Conservation (phyloP, 345 rosid genomes). For the Boechera stricta region DNA sequence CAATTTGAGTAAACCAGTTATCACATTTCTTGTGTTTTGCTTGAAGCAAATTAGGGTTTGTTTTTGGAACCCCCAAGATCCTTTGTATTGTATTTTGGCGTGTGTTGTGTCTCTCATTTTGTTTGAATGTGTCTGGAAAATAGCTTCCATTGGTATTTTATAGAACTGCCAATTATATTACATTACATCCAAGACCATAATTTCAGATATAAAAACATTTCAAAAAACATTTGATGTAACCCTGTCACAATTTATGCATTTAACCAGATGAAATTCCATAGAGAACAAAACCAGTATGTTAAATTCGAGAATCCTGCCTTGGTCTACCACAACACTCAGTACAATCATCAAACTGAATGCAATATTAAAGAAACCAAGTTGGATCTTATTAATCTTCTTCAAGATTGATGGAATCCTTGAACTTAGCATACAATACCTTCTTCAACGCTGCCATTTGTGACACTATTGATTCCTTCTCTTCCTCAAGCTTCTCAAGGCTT, state of each 20-base stretch:
- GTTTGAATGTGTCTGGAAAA: neutral
- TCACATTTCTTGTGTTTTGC: constrained; percentile 2
- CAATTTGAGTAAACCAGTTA: constrained; percentile 49
- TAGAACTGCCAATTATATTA: neutral
- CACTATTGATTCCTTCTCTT: constrained; percentile 68
- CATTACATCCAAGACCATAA: neutral
- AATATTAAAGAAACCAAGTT: neutral
- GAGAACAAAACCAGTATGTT: neutral
- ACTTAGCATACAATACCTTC: constrained; percentile 87
- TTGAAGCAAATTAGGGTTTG: neutral
- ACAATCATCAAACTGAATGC: constrained; percentile 3
- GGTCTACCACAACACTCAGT: neutral
- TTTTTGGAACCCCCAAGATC: neutral
- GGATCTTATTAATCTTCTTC: constrained; percentile 73
- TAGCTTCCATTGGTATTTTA: neutral
- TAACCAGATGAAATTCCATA: neutral
- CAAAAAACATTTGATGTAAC: neutral
- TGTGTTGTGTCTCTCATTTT: neutral
- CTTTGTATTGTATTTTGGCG: constrained; percentile 8
- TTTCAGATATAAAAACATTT: neutral
- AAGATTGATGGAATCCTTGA: constrained; percentile 87
- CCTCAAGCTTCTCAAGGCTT: constrained; percentile 70
- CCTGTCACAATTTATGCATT: neutral
- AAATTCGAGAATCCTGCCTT: neutral
- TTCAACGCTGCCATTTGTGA: constrained; percentile 80